Evolutionary conservation across 2,329 filamentous ascomycete species (phyloP), one percentile per base, ranked within the genome.

Genomic region (Cercospora sesami): DNA sequence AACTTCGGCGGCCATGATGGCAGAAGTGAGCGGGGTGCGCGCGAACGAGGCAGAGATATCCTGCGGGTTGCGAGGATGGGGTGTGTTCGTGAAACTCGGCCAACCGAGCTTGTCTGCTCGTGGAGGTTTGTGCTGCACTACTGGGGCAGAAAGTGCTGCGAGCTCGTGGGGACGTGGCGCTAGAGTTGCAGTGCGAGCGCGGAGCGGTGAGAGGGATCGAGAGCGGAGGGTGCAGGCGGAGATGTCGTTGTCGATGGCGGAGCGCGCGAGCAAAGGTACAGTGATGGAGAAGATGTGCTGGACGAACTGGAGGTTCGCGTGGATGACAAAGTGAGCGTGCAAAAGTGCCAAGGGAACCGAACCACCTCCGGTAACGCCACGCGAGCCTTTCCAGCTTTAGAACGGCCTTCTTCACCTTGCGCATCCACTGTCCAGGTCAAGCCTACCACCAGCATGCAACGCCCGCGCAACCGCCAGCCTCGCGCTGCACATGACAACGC

Each of bases 1-100:
- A n/a, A n/a, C n/a, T n/a, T n/a, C n/a, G n/a, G n/a, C n/a, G n/a
- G 80, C 80, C 80, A 82, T 82, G 63, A 74, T 72, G 63, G 31
- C 31, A 55, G 30, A 30, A 23, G 26, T 18, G 45, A 18, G 60
- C 12, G 51, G 31, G 48, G 31, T 39, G 31, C 16, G 48, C 7
- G 62, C 51, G 62, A 30, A 58, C 45, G 45, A 51, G 45, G 45
- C 45, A 23, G 45, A 23, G 21, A 6, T 51, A 21, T 51, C 45
- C 18, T 23, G 23, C 33, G 51, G 23, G 33, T 39, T 33, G 18
- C 65, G 62, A 39, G 61, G 42, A 64, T 58, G 33, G 12, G 18
- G 36, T 6, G 18, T 23, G 65, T n/a, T 48, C 45, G 51, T 55
- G 33, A 48, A 30, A 53, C 65, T 60, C 33, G 14, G 53, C 26